Conservation (phyloP, 768 basidiomycete species). For the Tulasnella sp. region DNA sequence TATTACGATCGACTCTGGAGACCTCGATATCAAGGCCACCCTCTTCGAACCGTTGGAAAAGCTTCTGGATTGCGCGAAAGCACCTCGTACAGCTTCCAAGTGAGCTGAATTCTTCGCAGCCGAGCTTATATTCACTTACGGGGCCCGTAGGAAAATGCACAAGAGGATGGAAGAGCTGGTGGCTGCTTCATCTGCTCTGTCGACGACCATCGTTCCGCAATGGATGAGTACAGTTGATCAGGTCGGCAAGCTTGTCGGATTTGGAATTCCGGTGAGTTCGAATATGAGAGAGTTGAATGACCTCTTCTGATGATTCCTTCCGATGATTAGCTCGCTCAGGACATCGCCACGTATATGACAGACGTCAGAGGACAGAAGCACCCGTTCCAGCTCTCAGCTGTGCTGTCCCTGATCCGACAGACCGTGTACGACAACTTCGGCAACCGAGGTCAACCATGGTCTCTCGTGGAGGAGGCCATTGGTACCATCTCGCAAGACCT, state of each 20-base stretch:
- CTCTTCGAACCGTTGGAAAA: conserved; percentile 79
- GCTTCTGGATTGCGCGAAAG: conserved; percentile 78
- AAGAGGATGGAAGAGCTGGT: conserved; percentile 79
- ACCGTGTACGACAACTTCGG: conserved; percentile 65
- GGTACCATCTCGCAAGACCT: conserved; percentile 67
- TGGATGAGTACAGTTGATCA: conserved; percentile 67
- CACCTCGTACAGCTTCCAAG: conserved; percentile 56
- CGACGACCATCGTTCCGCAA: conserved; percentile 64
- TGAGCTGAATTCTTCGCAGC: conserved; percentile 40
- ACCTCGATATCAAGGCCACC: conserved; percentile 66
- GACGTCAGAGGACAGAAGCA: conserved; percentile 75
- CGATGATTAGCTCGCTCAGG: conserved; percentile 72
- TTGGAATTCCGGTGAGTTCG: conserved; percentile 74
- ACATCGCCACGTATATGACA: conserved; percentile 78
- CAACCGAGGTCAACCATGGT: conserved; percentile 70
- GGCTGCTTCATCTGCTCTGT: conserved; percentile 66
- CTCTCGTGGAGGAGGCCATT: conserved; percentile 67
- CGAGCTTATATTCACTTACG: not conserved
- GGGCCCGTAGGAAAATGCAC: conserved; percentile 67
- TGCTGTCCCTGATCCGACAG: conserved; percentile 69
- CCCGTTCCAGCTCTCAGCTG: conserved; percentile 67
- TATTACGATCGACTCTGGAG: conserved; percentile 65
- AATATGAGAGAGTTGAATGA: not conserved
- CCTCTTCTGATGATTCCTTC: not conserved
- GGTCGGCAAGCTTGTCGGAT: conserved; percentile 80